Conservation (phyloP, 257 asterid genomes). For the Solanum clarkiae region DNA sequence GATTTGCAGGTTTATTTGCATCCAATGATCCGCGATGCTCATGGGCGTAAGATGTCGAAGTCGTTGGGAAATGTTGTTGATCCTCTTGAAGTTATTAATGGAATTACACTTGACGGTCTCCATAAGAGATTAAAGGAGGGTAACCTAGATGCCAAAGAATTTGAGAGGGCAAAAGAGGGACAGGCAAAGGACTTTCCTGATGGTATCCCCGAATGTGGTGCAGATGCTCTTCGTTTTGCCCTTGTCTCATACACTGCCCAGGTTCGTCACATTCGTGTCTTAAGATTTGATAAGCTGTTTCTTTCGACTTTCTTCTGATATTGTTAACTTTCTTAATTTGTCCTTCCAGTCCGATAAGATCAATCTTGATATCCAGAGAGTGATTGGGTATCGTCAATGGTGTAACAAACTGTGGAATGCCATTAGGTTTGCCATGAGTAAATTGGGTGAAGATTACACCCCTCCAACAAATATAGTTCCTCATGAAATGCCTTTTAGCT, state of each 20-base stretch:
- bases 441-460: conserved; percentile 77
- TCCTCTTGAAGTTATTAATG: conserved; percentile 82
- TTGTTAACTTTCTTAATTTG: neutral
- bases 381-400: conserved; percentile 94
- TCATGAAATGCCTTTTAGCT: conserved; percentile 68
- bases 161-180: conserved; percentile 79
- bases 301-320: neutral
- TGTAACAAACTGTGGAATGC: conserved; percentile 99
- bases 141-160: conserved; percentile 74
- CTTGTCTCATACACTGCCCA: conserved; percentile 92
- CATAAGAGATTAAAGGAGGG: conserved; percentile 88
- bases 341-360: conserved; percentile 78
- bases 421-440: conserved; percentile 85
- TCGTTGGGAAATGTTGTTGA: conserved; percentile 94
- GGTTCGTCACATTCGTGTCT: conserved; percentile 22
- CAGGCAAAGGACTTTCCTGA: conserved; percentile 79
- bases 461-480: conserved; percentile 57
- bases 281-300: neutral
- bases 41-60: conserved; percentile 98
- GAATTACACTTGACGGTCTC: conserved; percentile 60
- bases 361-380: conserved; percentile 88
- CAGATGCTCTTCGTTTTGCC: conserved; percentile 95
- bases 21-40: conserved; percentile 96
- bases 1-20: conserved; percentile 73
- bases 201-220: conserved; percentile 92